Conservation (phyloP, 2,329 filamentous ascomycete species). For the Fonsecaea nubica region DNA sequence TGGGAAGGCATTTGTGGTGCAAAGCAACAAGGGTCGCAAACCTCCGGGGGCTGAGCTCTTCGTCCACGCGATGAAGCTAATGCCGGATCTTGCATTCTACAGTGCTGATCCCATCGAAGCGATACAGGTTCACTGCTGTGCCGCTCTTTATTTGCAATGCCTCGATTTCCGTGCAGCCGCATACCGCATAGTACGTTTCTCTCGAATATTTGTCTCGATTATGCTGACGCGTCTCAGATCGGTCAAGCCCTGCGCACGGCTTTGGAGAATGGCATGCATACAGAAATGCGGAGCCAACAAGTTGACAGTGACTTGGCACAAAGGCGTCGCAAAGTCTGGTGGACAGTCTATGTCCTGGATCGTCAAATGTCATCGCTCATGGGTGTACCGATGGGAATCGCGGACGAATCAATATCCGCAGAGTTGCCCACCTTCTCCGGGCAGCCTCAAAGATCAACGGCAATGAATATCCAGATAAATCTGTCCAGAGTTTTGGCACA, state of each 20-base stretch:
- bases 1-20: conserved; percentile 60
- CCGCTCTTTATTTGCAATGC: conserved; percentile 61
- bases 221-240: conserved; percentile 45
- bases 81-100: conserved; percentile 53
- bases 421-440: conserved; percentile 54
- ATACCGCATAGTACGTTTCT: conserved; percentile 53
- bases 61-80: conserved; percentile 52
- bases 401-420: conserved; percentile 59
- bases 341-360: conserved; percentile 62
- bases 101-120: conserved; percentile 54
- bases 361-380: conserved; percentile 62
- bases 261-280: conserved; percentile 60
- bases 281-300: conserved; percentile 55
- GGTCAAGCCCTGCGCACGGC: conserved; percentile 61
- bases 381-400: conserved; percentile 58
- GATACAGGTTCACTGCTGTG: conserved; percentile 59
- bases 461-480: conserved; percentile 55
- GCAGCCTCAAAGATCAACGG: conserved; percentile 49
- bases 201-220: conserved; percentile 3
- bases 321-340: conserved; percentile 60
- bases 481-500: conserved; percentile 54
- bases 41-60: conserved; percentile 59
- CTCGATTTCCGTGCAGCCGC: conserved; percentile 57
- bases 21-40: conserved; percentile 44
- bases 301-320: conserved; percentile 53